These are phyloP conservation scores for Rhynchospora tenuis DNA, from an alignment of 176 grass and related monocot genomes.

Conservation along the genomic window DNA sequence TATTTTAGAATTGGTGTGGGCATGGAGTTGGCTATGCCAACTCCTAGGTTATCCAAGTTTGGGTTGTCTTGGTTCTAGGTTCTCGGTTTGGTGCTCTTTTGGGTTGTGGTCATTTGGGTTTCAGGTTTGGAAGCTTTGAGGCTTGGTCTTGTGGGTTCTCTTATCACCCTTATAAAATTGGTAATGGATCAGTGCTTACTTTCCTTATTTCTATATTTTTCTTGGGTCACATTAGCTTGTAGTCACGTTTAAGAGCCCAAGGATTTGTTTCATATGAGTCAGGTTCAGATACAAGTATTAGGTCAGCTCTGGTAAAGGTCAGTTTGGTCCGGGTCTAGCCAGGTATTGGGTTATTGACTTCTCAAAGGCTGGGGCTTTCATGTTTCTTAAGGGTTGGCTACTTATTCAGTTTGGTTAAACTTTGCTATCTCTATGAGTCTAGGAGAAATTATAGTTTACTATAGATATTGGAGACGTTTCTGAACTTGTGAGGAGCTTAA, in stretches of 20 bases:
- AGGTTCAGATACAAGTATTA: background rate
- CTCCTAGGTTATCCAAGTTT: background rate
- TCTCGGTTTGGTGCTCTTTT: background rate
- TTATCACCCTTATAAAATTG: background rate
- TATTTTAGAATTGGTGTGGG: background rate
- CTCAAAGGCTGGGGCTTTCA: background rate
- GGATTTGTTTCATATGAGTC: background rate
- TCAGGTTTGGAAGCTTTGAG: background rate
- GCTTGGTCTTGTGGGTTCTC: background rate
- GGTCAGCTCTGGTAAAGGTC: background rate
- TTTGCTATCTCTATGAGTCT: background rate
- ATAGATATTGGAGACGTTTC: background rate
- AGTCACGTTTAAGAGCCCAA: background rate
- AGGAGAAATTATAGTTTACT: background rate
- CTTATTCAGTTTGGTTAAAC: background rate
- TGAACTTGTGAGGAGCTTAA: background rate
- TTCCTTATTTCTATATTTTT: background rate
- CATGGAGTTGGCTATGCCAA: no score
- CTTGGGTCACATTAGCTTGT: background rate
- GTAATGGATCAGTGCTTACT: background rate
- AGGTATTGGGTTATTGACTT: background rate
- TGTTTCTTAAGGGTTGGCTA: background rate
- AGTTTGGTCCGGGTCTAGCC: background rate
- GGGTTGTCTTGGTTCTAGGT: background rate
- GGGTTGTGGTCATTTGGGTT: background rate